Base-by-base conservation (phyloP, 1,139 yeast species). In the Arxiozyma slooffiae region DNA sequence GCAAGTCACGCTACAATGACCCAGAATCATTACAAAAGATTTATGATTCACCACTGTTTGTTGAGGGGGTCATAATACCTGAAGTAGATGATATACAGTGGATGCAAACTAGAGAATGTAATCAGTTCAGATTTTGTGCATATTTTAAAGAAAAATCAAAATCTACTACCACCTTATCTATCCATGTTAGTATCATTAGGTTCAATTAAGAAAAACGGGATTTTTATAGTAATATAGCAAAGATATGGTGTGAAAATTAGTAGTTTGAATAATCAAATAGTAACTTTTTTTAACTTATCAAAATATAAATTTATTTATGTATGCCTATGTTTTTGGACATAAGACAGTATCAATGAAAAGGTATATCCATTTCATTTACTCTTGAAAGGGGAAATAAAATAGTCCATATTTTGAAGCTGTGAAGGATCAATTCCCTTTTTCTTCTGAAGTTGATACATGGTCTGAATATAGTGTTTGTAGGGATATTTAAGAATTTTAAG, bases 1-100 rank as follows among this genome's bases (percentile, higher is more conserved):
- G 73, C 16, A 68, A 69, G 49, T 71, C 69, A 44, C 60, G 66
- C 8, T 75, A 71, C 53, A 52, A 26, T 2, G 50, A 50, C 26
- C 43, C 21, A 20, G 54, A 49, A 3, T 41, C 41, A 1, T 52
- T 61, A 40, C 52, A 61, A 44, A 76, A 73, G 50, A 59, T 76
- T n/a, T 64, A 61, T 48, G 48, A 56, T 23, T 52, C 56, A 20
- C 59, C 62, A 2, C 38, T 68, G n/a, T 44, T 46, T 1, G 61
- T 68, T 26, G 60, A 55, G n/a, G 53, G 50, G 2, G 18, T 49
- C 11, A 47, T 54, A 16, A 41, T 49, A 5, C 57, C 57, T 0
- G 53, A 53, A 23, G 51, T 53, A 17, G 44, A 48, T 1, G 45
- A 50, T 6, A 46, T 50, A 16, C 60, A 60, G n/a, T 67, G 68